Evolutionary conservation across 2,329 filamentous ascomycete genomes (phyloP).

Genomic region (Trichoderma sp.): DNA sequence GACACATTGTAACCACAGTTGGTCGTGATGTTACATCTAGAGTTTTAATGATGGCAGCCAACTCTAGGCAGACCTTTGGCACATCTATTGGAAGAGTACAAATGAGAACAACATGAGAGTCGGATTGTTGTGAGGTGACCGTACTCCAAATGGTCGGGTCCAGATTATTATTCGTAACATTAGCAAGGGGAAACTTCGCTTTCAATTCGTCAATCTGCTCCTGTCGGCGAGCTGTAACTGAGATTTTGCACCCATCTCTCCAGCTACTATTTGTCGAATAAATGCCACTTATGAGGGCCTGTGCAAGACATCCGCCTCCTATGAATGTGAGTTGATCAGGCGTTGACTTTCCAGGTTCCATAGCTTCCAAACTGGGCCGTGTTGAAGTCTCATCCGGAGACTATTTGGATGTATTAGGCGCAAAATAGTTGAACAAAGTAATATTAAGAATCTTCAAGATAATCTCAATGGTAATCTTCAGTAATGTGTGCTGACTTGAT

Average conservation of each 20-base stretch:
- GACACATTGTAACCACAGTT: slow-evolving; percentile 14
- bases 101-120: slow-evolving; percentile 2
- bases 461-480: background rate
- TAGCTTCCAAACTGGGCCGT: background rate
- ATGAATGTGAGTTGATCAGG: slow-evolving; percentile 11
- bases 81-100: slow-evolving; percentile 12
- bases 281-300: slow-evolving; percentile 4
- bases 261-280: slow-evolving; percentile 2
- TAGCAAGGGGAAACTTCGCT: background rate
- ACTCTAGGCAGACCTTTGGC: slow-evolving; percentile 1
- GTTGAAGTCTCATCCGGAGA: background rate
- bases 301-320: slow-evolving; percentile 4
- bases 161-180: slow-evolving; percentile 9
- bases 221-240: background rate
- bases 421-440: background rate
- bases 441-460: background rate
- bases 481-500: background rate
- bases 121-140: background rate
- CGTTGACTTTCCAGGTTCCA: background rate
- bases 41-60: background rate
- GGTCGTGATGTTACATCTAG: background rate
- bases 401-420: background rate
- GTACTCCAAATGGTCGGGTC: background rate
- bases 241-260: slow-evolving; percentile 6
- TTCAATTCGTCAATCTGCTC: background rate